Evolutionary conservation across 768 basidiomycete genomes (phyloP).

Genomic region (Suillus variegatus): DNA sequence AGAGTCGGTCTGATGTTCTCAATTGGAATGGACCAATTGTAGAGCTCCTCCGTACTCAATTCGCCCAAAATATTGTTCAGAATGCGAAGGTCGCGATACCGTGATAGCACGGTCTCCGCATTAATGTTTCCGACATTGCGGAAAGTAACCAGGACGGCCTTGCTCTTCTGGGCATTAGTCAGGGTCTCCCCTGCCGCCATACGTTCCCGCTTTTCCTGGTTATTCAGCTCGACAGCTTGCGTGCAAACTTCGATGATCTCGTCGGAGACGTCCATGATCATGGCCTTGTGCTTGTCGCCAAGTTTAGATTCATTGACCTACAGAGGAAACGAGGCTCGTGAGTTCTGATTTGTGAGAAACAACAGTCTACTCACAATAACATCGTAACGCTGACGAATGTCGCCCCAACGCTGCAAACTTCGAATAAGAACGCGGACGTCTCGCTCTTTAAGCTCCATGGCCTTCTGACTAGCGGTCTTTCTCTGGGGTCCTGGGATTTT

Average conservation of each 20-base stretch:
- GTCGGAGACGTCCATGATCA: conserved; percentile 89
- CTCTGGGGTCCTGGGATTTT: conserved; percentile 71
- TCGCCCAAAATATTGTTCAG: conserved; percentile 77
- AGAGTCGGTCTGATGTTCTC: conserved; percentile 93
- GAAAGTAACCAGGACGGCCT: conserved; percentile 92
- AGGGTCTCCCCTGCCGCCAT: conserved; percentile 84
- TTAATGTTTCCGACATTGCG: conserved; percentile 92
- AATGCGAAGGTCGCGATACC: conserved; percentile 86
- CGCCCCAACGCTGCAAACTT: conserved; percentile 97
- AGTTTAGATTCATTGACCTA: conserved; percentile 90
- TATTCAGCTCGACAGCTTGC: conserved; percentile 82
- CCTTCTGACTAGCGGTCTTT: conserved; percentile 91
- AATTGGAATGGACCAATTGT: conserved; percentile 85
- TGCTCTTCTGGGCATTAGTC: conserved; percentile 93
- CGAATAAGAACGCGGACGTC: conserved; percentile 95
- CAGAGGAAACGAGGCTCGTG: conserved; percentile 8
- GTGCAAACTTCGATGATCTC: conserved; percentile 89
- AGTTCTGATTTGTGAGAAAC: neutral
- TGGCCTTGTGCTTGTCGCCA: conserved; percentile 88
- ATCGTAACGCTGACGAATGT: conserved; percentile 93
- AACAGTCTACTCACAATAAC: conserved; percentile 68
- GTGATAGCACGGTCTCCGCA: conserved; percentile 93
- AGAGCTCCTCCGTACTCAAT: conserved; percentile 62
- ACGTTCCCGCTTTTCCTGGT: conserved; percentile 74
- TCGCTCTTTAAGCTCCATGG: conserved; percentile 96